phyloP scores from a whole-genome alignment of 441 rosid genomes.

The Lepidium campestre region DNA sequence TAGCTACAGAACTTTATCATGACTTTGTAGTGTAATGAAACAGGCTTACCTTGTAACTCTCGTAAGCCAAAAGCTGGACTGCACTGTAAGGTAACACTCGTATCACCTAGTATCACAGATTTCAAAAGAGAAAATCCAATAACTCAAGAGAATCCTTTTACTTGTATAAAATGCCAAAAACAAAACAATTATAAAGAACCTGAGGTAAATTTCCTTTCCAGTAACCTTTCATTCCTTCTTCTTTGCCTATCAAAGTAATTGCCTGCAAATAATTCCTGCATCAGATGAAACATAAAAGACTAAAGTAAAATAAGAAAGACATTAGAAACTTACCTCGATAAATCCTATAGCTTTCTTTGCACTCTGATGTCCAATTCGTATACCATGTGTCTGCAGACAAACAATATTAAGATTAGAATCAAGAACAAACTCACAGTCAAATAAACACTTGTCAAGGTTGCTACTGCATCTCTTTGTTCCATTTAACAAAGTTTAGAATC shows the following conservation, averaged over 20 bases:
- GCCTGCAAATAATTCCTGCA: slow-evolving; percentile 47
- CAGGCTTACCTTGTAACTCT: slow-evolving; percentile 69
- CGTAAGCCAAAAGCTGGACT: slow-evolving; percentile 92
- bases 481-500: not conserved
- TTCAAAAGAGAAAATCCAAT: not conserved
- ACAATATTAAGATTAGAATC: not conserved
- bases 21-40: not conserved
- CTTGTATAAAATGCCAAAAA: not conserved
- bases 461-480: not conserved
- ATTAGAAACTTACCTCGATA: slow-evolving; percentile 44
- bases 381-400: slow-evolving; percentile 71
- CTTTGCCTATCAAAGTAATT: slow-evolving; percentile 59
- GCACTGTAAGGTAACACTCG: slow-evolving; percentile 88
- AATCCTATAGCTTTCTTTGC: slow-evolving; percentile 82
- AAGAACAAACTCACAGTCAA: not conserved
- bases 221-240: slow-evolving; percentile 87
- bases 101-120: slow-evolving; percentile 54
- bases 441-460: not conserved
- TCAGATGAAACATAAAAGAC: not conserved
- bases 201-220: slow-evolving; percentile 99
- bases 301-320: not conserved
- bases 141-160: not conserved
- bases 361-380: slow-evolving; percentile 63
- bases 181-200: slow-evolving; percentile 34
- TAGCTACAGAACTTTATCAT: not conserved